Percentiles rank a stretch among this genome's conserved stretches.
Evolutionary conservation across 73 alveolate genomes (phyloP).

Genomic region (Tetrahymena elliotti): DNA sequence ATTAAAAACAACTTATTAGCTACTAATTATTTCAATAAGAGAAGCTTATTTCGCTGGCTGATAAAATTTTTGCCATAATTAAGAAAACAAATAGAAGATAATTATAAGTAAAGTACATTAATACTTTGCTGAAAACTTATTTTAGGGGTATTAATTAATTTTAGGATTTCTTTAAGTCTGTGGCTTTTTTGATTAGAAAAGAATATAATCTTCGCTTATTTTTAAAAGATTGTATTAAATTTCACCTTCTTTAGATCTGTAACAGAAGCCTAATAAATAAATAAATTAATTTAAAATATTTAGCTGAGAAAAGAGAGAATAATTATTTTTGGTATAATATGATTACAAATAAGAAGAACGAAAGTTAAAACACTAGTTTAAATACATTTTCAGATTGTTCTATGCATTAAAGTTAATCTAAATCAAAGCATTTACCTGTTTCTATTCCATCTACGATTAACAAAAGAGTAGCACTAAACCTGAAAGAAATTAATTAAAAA

Average conservation of each 20-base stretch:
- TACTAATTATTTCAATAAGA: background rate
- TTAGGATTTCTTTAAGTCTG: background rate
- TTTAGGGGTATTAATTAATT: background rate
- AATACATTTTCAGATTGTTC: background rate
- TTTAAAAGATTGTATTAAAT: background rate
- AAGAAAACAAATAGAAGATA: background rate
- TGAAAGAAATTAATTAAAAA: background rate
- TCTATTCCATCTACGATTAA: background rate
- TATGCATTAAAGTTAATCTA: background rate
- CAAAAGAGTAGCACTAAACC: background rate
- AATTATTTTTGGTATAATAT: background rate
- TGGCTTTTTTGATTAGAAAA: background rate
- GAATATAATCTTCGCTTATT: background rate
- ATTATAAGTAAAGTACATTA: background rate
- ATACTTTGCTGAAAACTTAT: background rate
- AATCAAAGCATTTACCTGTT: background rate
- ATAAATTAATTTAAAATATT: too few relatives aligned
- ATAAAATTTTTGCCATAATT: background rate
- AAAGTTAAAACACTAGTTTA: background rate
- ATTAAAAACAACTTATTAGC: too few relatives aligned
- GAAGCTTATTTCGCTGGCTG: background rate
- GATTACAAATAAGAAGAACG: background rate
- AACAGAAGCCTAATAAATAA: background rate
- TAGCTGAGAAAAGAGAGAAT: background rate
- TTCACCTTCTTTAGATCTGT: background rate